Evolutionary conservation across 176 grass and related monocot genomes (phyloP), one percentile per base, ranked within the genome.

Genomic region (Cocos nucifera): DNA sequence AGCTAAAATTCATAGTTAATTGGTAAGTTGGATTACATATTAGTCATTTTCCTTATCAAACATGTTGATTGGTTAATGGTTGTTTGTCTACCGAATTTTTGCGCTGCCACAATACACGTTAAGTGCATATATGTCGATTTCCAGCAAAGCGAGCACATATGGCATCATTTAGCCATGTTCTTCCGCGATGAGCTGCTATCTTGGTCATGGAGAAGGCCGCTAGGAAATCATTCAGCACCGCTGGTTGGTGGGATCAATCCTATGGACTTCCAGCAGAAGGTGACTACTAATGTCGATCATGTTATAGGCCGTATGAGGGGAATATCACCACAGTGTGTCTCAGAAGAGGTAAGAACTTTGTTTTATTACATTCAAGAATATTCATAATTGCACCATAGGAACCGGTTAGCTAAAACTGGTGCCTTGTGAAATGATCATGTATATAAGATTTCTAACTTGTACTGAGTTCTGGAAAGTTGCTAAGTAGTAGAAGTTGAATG

Each of bases 81-180:
- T 44, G 8, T 35, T 22, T 26, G n/a, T 50, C 10, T 75, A 22
- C 24, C 0, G 49, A 58, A 48, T 77, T 73, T 65, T 22, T 19
- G 51, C 23, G 39, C 69, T 75, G 26, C 22, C 52, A 23, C 78
- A 56, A 66, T 48, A 59, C 35, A 10, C 3, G 2, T 55, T 55
- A 6, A 67, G 4, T 19, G 4, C 20, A 20, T 28, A 22, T n/a
- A 78, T 23, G 49, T 39, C 12, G 16, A 56, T 71, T 70, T 79
- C 17, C 84, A 98, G 94, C 88, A 98, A 98, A 86, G 21, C 73
- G 84, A 98, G 48, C 94, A 98, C 49, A 98, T 93, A 76, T 98
- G 94, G 94, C 82, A 98, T 80, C 94, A 98, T 81, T 59, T 98
- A 66, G 94, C 94, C 29, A 98, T 98, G 94, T 98, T 98, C 66